Conservation (phyloP, 2,329 filamentous ascomycete genomes). For the Dactylellina leptospora region DNA sequence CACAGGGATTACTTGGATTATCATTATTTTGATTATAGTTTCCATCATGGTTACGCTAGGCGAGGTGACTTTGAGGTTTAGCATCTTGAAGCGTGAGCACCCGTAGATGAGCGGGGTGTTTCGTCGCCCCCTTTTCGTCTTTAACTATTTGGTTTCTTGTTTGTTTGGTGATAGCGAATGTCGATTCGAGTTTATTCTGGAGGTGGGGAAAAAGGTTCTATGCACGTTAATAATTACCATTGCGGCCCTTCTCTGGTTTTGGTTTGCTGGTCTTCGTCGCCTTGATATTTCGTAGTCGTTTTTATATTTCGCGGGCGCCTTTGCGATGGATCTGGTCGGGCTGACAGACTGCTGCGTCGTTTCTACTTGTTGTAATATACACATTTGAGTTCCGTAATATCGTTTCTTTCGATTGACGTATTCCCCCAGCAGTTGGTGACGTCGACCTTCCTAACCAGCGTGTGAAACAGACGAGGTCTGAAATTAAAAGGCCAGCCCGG, state of each 20-base stretch:
- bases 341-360: not conserved
- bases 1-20: conserved; percentile 88
- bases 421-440: too few species aligned
- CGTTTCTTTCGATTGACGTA: not conserved
- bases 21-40: conserved; percentile 90
- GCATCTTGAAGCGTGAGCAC: conserved; percentile 68
- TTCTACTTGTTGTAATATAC: conserved; percentile 32
- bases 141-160: not conserved
- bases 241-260: too few species aligned
- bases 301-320: conserved; percentile 11
- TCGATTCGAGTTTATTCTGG: not conserved
- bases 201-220: conserved; percentile 14
- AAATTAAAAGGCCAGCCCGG: conserved; percentile 38
- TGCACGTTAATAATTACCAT: too few species aligned
- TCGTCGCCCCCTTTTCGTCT: not conserved
- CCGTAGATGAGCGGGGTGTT: conserved; percentile 58
- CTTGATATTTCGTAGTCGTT: conserved; percentile 2
- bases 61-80: conserved; percentile 87
- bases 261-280: not conserved
- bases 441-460: conserved; percentile 17
- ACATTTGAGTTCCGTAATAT: conserved; percentile 3
- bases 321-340: conserved; percentile 6
- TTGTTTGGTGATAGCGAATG: not conserved
- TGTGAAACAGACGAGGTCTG: conserved; percentile 41
- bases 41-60: conserved; percentile 90